Evolutionary conservation across 2,329 filamentous ascomycete genomes (phyloP), one percentile per base, ranked within the genome.

Genomic region (Myriosclerotinia scirpicola): DNA sequence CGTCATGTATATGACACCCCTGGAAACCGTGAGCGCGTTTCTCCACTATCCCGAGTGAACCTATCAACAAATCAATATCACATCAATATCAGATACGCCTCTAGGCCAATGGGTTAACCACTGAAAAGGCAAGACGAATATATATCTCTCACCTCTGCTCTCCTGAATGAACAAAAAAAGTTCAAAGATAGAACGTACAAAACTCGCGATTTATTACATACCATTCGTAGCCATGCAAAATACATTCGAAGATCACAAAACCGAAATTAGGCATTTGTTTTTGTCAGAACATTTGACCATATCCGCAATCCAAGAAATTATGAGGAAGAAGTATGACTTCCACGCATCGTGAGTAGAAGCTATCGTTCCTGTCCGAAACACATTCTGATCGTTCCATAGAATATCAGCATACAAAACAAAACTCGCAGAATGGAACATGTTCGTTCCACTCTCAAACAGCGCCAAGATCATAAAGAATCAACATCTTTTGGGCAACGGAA

Each of bases 381-480:
- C 6, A 61, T 22, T 26, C 64, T 65, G 50, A 65, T 15, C 17
- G 36, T 26, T 20, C 4, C 7, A 17, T 6, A 65, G 64, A n/a
- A 53, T 61, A 60, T 65, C 64, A 14, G 46, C 64, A 40, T 65
- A 65, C 64, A 65, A 61, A 15, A 65, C 64, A 15, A 61, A 65
- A n/a, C 64, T 65, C 6, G 54, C 64, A 22, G 64, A 65, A 42
- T 65, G 64, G 64, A 65, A 65, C 38, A 60, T 61, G 46, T 61
- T 61, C 20, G 42, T 65, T 6, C 64, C 64, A 36, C 30, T 65
- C 55, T 50, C 55, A 34, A 50, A 20, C 26, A 44, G 26, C 46
- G 46, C 22, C 20, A 61, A 34, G 53, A 53, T 65, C 15, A 42
- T 36, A 22, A 65, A 65, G 36, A 38, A 65, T 44, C 55, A 34